phyloP scores from a whole-genome alignment of 306 rosid genomes.

The Abrus precatorius region DNA sequence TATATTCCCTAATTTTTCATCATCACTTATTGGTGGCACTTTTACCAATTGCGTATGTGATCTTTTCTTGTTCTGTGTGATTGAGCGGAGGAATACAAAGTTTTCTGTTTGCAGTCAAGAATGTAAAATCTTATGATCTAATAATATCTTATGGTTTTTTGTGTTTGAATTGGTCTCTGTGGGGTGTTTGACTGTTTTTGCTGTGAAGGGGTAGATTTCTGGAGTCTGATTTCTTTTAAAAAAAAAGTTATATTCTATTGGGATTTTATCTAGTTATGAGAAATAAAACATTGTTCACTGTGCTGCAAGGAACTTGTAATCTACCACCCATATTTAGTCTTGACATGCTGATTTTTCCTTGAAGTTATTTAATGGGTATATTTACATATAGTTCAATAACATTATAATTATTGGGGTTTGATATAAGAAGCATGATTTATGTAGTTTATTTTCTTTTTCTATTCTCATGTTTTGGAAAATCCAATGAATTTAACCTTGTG shows the following conservation, averaged over 20 bases:
- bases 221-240: not conserved
- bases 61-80: not conserved
- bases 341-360: not conserved
- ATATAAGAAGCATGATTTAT: not conserved
- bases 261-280: conserved; percentile 11
- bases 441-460: not conserved
- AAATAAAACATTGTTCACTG: not conserved
- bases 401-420: not conserved
- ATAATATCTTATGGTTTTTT: conserved; percentile 12
- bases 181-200: conserved; percentile 6
- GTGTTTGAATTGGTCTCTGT: conserved; percentile 19
- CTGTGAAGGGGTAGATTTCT: not conserved
- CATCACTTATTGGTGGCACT: not conserved
- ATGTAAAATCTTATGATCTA: not conserved
- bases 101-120: not conserved
- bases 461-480: not conserved
- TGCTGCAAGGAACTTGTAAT: not conserved
- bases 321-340: not conserved
- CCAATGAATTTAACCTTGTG: not conserved
- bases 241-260: not conserved
- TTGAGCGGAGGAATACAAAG: not conserved
- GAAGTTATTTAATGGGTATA: conserved; percentile 12
- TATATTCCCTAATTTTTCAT: conserved; percentile 14
- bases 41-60: not conserved
- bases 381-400: conserved; percentile 24